These are phyloP conservation scores for Pseudonitzschia pungens DNA, from an alignment of 108 stramenopile genomes.

Conservation along the genomic window DNA sequence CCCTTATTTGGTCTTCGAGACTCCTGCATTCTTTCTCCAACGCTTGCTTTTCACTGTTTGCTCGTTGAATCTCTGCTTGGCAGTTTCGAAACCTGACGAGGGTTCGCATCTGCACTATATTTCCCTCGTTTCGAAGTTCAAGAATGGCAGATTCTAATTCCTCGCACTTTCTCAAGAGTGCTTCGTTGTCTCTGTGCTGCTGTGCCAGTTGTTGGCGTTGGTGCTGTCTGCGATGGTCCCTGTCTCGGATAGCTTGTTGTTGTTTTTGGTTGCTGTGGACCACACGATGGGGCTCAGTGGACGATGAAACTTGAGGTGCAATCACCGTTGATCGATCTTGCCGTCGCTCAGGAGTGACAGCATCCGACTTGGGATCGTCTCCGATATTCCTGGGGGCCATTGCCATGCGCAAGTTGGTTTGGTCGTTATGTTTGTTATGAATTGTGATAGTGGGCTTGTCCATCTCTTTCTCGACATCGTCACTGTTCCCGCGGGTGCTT, in stretches of 20 bases:
- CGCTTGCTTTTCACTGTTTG: not conserved
- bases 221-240: not conserved
- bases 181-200: not conserved
- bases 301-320: not conserved
- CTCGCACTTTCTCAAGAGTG: not conserved
- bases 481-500: not conserved
- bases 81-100: not conserved
- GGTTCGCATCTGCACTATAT: slow-evolving; percentile 4
- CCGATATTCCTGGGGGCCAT: not conserved
- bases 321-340: not conserved
- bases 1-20: not conserved
- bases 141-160: slow-evolving; percentile 1
- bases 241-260: not conserved
- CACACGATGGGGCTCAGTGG: too few relatives aligned
- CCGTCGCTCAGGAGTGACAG: not conserved
- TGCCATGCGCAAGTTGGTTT: not conserved
- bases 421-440: not conserved
- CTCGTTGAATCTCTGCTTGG: not conserved
- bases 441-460: not conserved
- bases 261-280: not conserved
- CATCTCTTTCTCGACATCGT: not conserved
- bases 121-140: not conserved
- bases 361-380: not conserved
- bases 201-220: not conserved
- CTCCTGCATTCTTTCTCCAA: not conserved